Evolutionary conservation across 306 rosid genomes (phyloP), one percentile per base, ranked within the genome.

Genomic region (Citrullus amarus): DNA sequence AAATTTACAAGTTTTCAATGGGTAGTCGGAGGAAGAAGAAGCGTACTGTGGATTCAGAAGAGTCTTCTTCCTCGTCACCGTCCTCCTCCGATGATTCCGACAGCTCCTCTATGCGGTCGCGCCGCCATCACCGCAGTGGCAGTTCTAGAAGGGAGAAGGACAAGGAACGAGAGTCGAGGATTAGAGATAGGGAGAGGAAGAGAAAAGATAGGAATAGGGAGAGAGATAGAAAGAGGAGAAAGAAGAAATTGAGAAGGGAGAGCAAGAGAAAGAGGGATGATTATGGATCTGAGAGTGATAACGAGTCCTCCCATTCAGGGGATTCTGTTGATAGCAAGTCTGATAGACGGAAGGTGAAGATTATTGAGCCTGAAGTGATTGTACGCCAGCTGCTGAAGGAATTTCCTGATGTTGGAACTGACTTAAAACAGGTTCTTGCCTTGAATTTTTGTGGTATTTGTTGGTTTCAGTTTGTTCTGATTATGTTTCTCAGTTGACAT

Each of bases 351-450:
- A 78, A 63, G 82, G 80, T 67, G 50, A 77, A 71, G 83, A 76
- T 80, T 83, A 66, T 81, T 82, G 83, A 87, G 8, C 94, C 97
- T 38, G 83, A 85, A 81, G 67, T 57, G 5, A 86, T 81, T 38
- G 58, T 92, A 34, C 81, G 70, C 9, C 86, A 86, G 39, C 80
- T 94, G 87, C 80, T 92, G 88, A 83, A 36, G 16, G 86, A 87
- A 73, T 94, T 94, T 53, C 97, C 97, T 62, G 86, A 84, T 54
- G 93, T 86, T 60, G 93, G 86, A 79, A 86, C 81, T 80, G 96
- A 94, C 75, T 87, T 94, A 84, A 87, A 83, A 60, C 92, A 84
- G 98, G 98, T 94, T 65, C 18, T 60, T 11, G 6, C 34, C 9
- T 5, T 39, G 10, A 22, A 9, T 22, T 50, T 56, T 68, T 30